Evolutionary conservation across 768 basidiomycete genomes (phyloP).

Genomic region (Auriscalpium microsporum): DNA sequence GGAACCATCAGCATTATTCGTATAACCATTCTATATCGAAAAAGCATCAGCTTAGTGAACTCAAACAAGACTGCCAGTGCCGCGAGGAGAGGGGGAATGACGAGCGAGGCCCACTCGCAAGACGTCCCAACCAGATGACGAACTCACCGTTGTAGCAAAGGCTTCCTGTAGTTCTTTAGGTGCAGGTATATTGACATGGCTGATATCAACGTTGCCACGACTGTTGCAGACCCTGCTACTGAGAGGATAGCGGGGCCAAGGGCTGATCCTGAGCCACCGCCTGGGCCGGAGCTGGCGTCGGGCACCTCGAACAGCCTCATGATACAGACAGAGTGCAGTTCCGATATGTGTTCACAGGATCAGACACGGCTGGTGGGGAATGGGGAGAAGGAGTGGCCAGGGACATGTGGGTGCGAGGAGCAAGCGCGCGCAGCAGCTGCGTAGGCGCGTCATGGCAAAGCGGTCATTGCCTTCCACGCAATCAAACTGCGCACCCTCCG

Average conservation of each 20-base stretch:
- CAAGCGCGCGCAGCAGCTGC: too few species aligned
- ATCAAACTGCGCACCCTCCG: too few species aligned
- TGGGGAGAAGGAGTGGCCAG: too few species aligned
- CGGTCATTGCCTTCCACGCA: too few species aligned
- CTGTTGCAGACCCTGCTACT: constrained; percentile 53
- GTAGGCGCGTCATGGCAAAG: too few species aligned
- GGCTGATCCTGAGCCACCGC: constrained; percentile 45
- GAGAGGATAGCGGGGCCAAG: constrained; percentile 44
- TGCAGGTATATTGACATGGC: constrained; percentile 71
- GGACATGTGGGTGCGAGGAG: too few species aligned
- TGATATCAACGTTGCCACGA: constrained; percentile 66
- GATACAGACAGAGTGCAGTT: too few species aligned
- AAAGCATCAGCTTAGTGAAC: neutral
- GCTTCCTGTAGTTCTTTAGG: constrained; percentile 81
- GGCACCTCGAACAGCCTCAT: neutral
- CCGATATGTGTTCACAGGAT: too few species aligned
- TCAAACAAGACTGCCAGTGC: neutral
- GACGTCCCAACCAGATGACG: neutral
- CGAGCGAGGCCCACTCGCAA: neutral
- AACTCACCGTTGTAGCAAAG: constrained; percentile 63
- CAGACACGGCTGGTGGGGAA: too few species aligned
- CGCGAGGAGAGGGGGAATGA: too few species aligned
- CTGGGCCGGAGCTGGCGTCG: neutral
- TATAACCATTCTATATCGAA: constrained; percentile 66
- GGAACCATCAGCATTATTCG: constrained; percentile 98